phyloP scores from a whole-genome alignment of 306 rosid species.

The Fragaria vesca region DNA sequence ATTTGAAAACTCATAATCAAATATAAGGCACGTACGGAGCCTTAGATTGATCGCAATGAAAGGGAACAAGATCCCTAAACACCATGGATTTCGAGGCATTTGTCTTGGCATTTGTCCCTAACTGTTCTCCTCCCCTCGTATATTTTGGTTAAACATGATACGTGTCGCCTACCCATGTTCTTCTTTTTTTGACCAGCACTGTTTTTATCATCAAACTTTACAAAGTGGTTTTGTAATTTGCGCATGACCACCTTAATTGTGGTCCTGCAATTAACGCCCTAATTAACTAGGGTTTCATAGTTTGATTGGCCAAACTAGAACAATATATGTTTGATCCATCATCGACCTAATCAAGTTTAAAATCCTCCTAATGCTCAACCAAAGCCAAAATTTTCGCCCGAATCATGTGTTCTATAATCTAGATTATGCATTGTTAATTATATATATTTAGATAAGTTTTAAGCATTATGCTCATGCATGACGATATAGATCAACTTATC shows the following conservation, averaged over 20 bases:
- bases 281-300: background rate
- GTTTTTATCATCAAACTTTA: slow-evolving; percentile 12
- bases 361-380: slow-evolving; percentile 29
- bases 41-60: slow-evolving; percentile 22
- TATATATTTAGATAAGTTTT: too few species aligned
- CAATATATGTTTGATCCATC: slow-evolving; percentile 26
- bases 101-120: slow-evolving; percentile 57
- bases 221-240: slow-evolving; percentile 19
- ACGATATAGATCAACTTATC: background rate
- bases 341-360: slow-evolving; percentile 30
- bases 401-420: slow-evolving; percentile 34
- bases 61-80: slow-evolving; percentile 69
- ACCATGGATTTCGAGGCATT: slow-evolving; percentile 44
- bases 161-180: slow-evolving; percentile 61
- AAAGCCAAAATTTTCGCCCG: slow-evolving; percentile 47
- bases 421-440: background rate
- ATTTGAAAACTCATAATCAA: background rate
- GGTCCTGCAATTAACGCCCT: slow-evolving; percentile 39
- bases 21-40: slow-evolving; percentile 41
- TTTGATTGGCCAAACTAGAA: slow-evolving; percentile 27
- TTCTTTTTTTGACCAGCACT: slow-evolving; percentile 30
- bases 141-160: slow-evolving; percentile 47
- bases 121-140: slow-evolving; percentile 59
- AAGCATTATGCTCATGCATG: background rate
- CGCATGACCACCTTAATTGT: slow-evolving; percentile 35